phyloP scores from a whole-genome alignment of 129 eudicot genomes.

The Flaveria linearis region DNA sequence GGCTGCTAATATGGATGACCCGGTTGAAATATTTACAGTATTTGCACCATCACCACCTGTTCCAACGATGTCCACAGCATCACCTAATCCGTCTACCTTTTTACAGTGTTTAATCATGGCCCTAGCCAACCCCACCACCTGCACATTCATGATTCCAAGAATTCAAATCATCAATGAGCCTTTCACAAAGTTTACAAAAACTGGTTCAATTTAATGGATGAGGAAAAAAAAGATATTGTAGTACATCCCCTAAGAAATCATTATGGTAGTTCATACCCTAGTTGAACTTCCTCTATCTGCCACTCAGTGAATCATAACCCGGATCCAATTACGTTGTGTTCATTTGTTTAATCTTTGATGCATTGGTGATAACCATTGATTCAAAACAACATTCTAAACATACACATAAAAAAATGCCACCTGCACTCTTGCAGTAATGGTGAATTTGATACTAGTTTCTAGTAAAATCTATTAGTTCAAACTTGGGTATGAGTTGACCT shows the following conservation, averaged over 20 bases:
- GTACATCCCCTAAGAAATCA: background rate
- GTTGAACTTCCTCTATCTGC: background rate
- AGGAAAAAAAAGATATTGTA: background rate
- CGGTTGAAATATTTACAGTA: slow-evolving; percentile 73
- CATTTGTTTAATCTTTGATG: background rate
- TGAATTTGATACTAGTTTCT: background rate
- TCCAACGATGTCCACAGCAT: slow-evolving; percentile 70
- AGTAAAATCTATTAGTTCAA: background rate
- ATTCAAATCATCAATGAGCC: background rate
- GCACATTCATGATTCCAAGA: slow-evolving; percentile 22
- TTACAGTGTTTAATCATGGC: slow-evolving; percentile 65
- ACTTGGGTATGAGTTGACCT: background rate
- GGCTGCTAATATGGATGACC: slow-evolving; percentile 72
- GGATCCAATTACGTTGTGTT: background rate
- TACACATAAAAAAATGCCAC: too few relatives aligned
- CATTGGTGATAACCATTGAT: background rate
- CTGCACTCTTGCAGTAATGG: background rate
- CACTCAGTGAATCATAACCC: background rate
- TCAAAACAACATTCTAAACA: background rate
- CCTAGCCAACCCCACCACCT: slow-evolving; percentile 75
- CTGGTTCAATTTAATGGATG: background rate
- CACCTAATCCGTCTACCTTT: slow-evolving; percentile 65
- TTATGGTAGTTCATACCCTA: background rate
- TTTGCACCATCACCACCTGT: slow-evolving; percentile 88
- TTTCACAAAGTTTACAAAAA: background rate